Percentiles rank a stretch among this genome's conserved stretches.
phyloP scores from a whole-genome alignment of 139 green algal species.

The Zygnema cylindricum region DNA sequence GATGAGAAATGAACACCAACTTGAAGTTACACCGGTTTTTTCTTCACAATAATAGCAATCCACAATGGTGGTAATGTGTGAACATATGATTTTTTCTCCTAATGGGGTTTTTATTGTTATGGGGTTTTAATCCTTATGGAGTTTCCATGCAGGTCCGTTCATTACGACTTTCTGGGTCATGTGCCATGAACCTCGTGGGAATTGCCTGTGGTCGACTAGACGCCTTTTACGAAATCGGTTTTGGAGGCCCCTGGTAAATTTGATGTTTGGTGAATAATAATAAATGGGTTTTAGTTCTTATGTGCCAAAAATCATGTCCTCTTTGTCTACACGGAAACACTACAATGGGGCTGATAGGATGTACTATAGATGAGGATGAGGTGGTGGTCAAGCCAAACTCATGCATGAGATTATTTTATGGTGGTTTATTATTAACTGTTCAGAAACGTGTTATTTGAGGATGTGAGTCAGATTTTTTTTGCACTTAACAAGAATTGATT shows the following conservation, averaged over 20 bases:
- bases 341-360: neutral
- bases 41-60: too few species aligned
- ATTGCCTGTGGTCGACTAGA: conserved; percentile 82
- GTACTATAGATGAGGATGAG: neutral
- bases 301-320: neutral
- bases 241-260: conserved; percentile 79
- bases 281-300: neutral
- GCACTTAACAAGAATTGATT: too few species aligned
- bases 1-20: too few species aligned
- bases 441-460: too few species aligned
- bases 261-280: neutral
- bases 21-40: too few species aligned
- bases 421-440: too few species aligned
- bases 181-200: conserved; percentile 76
- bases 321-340: neutral
- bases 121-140: too few species aligned
- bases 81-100: too few species aligned
- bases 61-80: too few species aligned
- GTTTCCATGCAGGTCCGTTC: conserved; percentile 65
- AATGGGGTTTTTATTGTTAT: too few species aligned
- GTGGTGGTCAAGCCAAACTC: neutral
- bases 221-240: conserved; percentile 91
- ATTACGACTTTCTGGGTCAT: conserved; percentile 88
- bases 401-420: neutral
- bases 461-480: too few species aligned